These are phyloP conservation scores for Arthroderma sp. DNA, from an alignment of 2,329 filamentous ascomycete genomes.

Conservation along the genomic window DNA sequence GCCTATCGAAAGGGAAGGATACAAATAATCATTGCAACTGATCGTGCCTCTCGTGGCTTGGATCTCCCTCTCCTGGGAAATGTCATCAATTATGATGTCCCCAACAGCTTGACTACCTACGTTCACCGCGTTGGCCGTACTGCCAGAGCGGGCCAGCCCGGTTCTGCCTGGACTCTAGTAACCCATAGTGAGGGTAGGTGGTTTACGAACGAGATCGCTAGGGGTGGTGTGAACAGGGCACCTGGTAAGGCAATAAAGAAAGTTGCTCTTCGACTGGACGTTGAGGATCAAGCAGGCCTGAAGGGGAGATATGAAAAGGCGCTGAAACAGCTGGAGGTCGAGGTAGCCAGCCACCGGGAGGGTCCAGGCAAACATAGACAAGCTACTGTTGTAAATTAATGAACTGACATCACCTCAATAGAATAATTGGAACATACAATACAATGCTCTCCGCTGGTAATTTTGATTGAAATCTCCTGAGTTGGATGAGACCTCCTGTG, in stretches of 20 bases:
- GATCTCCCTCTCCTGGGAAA: conserved; percentile 69
- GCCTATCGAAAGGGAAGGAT: conserved; percentile 53
- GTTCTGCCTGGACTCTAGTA: conserved; percentile 77
- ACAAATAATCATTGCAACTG: conserved; percentile 74
- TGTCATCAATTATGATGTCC: conserved; percentile 90
- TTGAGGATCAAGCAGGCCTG: conserved; percentile 17
- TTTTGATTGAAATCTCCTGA: not conserved
- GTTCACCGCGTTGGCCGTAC: conserved; percentile 88
- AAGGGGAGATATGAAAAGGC: conserved; percentile 25
- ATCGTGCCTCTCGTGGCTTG: conserved; percentile 83
- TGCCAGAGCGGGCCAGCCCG: conserved; percentile 63
- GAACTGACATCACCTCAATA: not conserved
- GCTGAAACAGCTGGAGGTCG: conserved; percentile 27
- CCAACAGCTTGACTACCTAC: conserved; percentile 67
- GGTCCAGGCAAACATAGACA: not conserved
- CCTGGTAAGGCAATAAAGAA: conserved; percentile 21
- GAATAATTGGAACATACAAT: not conserved
- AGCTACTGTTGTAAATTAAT: not conserved
- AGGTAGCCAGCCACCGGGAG: conserved; percentile 18
- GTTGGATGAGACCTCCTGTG: too few relatives aligned
- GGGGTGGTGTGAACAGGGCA: conserved; percentile 27
- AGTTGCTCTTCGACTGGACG: conserved; percentile 22
- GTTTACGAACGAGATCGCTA: conserved; percentile 79
- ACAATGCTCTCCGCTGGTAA: not conserved
- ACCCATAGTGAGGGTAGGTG: conserved; percentile 72